phyloP scores from a whole-genome alignment of 495 filamentous ascomycete species.

The Aspergillus coremiiformis region DNA sequence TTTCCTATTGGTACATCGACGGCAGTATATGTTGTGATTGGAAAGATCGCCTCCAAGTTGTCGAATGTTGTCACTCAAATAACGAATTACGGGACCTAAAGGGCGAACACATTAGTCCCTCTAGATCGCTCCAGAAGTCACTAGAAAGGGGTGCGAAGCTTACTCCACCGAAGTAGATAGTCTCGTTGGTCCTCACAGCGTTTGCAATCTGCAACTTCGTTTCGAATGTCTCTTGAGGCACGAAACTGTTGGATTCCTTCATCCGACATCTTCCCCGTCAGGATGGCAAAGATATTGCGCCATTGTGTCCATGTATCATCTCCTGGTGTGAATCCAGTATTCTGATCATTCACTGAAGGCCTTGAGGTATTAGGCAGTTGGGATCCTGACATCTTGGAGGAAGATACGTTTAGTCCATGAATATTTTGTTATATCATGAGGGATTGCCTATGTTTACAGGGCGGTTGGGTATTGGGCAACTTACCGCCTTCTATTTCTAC shows the following conservation, averaged over 20 bases:
- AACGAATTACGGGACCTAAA: slow-evolving; percentile 69
- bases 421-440: too few species aligned
- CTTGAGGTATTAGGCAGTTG: slow-evolving; percentile 17
- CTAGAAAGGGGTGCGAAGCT: slow-evolving; percentile 3
- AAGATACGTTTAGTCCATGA: neutral
- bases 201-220: slow-evolving; percentile 65
- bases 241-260: slow-evolving; percentile 66
- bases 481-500: neutral
- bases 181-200: slow-evolving; percentile 71
- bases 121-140: neutral
- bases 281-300: slow-evolving; percentile 70
- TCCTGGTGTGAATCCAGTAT: slow-evolving; percentile 40
- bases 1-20: slow-evolving; percentile 59
- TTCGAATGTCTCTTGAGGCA: slow-evolving; percentile 54
- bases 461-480: too few species aligned
- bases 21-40: slow-evolving; percentile 68
- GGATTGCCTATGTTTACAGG: too few species aligned
- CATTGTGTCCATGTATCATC: slow-evolving; percentile 63
- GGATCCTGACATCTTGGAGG: slow-evolving; percentile 28
- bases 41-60: slow-evolving; percentile 71
- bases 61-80: slow-evolving; percentile 68
- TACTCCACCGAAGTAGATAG: slow-evolving; percentile 70
- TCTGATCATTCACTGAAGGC: slow-evolving; percentile 17
- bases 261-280: slow-evolving; percentile 61
- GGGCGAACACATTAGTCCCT: slow-evolving; percentile 2